Conservation (phyloP, 805 yeast species). For the Candida multigemmis region DNA sequence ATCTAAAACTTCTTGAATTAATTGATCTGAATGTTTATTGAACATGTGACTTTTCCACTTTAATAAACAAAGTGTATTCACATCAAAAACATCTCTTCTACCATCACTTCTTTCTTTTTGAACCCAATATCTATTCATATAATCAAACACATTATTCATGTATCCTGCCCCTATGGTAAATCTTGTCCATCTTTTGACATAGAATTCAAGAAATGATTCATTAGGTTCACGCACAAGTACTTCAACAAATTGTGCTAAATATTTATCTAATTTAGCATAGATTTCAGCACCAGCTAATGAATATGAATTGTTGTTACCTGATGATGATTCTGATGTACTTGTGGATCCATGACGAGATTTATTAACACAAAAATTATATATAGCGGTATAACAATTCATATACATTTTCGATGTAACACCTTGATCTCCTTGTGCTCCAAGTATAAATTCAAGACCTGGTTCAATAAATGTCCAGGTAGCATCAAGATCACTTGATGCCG, state of each 20-base stretch:
- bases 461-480: conserved; percentile 75
- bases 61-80: conserved; percentile 76
- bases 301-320: conserved; percentile 17
- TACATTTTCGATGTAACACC: conserved; percentile 64
- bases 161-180: conserved; percentile 87
- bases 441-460: conserved; percentile 62
- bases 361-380: conserved; percentile 86
- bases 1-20: conserved; percentile 65
- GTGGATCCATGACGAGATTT: conserved; percentile 40
- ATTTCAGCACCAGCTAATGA: conserved; percentile 84
- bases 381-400: conserved; percentile 86
- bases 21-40: conserved; percentile 45
- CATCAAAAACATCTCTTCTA: conserved; percentile 80
- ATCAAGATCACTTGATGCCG: conserved; percentile 51
- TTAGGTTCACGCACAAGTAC: conserved; percentile 40
- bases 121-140: conserved; percentile 96
- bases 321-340: conserved; percentile 6
- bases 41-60: conserved; percentile 87
- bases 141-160: conserved; percentile 87
- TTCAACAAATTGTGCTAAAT: conserved; percentile 52
- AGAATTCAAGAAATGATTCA: conserved; percentile 71
- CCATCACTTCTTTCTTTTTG: conserved; percentile 94
- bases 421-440: conserved; percentile 60
- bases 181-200: conserved; percentile 83
- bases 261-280: conserved; percentile 61